Evolutionary conservation across 2,329 filamentous ascomycete species (phyloP).

Genomic region (Fusarium lyarnte): DNA sequence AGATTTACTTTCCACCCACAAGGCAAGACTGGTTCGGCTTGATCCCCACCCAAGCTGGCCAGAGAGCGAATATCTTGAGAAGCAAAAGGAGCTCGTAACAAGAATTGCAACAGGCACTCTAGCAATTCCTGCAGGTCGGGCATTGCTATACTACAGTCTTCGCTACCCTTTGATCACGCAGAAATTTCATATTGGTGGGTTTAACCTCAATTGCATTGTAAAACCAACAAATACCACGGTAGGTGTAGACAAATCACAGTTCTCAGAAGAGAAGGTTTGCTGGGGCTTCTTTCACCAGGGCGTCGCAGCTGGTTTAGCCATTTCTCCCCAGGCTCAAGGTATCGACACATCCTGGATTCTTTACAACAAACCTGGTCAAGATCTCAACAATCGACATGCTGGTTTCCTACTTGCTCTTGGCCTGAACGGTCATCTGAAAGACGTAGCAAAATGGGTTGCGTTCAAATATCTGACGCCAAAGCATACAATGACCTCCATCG

Average conservation of each 20-base stretch:
- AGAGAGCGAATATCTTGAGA: conserved; percentile 88
- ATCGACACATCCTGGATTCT: conserved; percentile 99
- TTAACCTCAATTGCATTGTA: conserved; percentile 91
- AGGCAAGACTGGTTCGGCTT: conserved; percentile 81
- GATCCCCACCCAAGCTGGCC: conserved; percentile 79
- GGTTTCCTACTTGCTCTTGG: conserved; percentile 92
- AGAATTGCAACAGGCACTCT: conserved; percentile 87
- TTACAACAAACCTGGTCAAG: conserved; percentile 89
- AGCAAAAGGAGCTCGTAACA: conserved; percentile 89
- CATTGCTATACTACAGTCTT: conserved; percentile 86
- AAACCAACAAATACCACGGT: conserved; percentile 92
- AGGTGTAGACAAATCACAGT: conserved; percentile 86
- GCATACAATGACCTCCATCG: conserved; percentile 98
- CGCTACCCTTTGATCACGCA: conserved; percentile 91
- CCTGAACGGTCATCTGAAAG: conserved; percentile 93
- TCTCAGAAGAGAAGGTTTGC: conserved; percentile 95
- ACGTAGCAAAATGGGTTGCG: conserved; percentile 95
- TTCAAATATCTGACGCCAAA: conserved; percentile 99
- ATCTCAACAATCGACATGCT: conserved; percentile 95
- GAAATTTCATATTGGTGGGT: conserved; percentile 87
- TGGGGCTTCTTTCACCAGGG: conserved; percentile 99
- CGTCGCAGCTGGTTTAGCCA: conserved; percentile 89
- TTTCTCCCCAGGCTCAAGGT: conserved; percentile 87
- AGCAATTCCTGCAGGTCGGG: conserved; percentile 87
- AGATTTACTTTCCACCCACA: conserved; percentile 84